Evolutionary conservation across 192 early-diverging fungal genomes (phyloP), one percentile per base, ranked within the genome.

Genomic region (Coemansia sp.): DNA sequence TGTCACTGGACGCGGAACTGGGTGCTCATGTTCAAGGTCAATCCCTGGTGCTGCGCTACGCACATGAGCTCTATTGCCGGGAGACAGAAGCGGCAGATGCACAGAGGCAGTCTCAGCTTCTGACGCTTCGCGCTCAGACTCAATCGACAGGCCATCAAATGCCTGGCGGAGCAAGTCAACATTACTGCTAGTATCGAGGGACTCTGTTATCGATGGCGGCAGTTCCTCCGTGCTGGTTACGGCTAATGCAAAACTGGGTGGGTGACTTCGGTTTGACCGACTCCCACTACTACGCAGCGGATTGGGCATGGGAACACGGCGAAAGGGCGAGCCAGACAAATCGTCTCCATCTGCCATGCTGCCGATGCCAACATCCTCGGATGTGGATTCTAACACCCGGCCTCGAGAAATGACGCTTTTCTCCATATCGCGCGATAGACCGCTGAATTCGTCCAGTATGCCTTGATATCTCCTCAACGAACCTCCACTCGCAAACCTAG

Each of bases 371-470:
- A 50, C 27, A 19, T 65, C 66, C 21, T 71, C 62, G 5, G 62
- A 47, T 27, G 53, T 60, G 19, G 57, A 49, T 4, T 51, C 24
- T 24, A 56, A 18, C 23, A 34, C 55, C 41, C 54, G 59, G 3
- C 34, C 54, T 3, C 52, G 26, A 16, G 75, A 24, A 9, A 77
- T 2, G 21, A 83, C 77, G 31, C 84, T 85, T 38, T 68, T 64
- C 49, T 78, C 73, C 80, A 85, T 84, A 28, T 83, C 81, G 8
- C 76, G 82, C 22, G 84, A 82, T 10, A 85, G 38, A 5, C 69
- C 76, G 49, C 59, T 69, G 22, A 84, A 82, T 41, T 76, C 69
- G 34, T 71, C 52, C 51, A 82, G 59, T 9, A 82, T 63, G 49
- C 79, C 82, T 41, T 84, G 82, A 62, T 75, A 85, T 24, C 52